Conservation (phyloP, 83 land plant species). For the Thuja plicata region DNA sequence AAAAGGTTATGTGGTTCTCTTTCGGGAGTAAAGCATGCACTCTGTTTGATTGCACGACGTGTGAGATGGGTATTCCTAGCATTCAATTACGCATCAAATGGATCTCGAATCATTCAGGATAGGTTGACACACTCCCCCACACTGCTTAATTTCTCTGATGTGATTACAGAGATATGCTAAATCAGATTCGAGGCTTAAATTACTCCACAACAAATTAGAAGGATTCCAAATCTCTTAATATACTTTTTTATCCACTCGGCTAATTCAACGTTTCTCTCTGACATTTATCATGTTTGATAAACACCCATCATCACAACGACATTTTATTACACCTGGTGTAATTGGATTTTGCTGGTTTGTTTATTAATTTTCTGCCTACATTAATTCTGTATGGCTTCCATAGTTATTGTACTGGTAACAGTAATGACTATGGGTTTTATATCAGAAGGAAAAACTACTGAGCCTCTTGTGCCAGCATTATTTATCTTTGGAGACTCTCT, state of each 20-base stretch:
- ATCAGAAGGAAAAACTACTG: neutral
- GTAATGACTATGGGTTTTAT: neutral
- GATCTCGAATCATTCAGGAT: neutral
- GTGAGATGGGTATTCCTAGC: neutral
- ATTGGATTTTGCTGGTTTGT: neutral
- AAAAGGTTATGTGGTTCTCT: no score
- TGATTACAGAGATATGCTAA: neutral
- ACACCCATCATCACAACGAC: neutral
- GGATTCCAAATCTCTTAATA: neutral
- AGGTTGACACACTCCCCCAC: neutral
- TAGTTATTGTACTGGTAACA: neutral
- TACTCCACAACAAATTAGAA: neutral
- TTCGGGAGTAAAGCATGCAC: no score
- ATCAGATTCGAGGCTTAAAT: neutral
- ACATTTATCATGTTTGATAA: neutral
- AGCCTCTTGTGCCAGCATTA: slow-evolving; percentile 14
- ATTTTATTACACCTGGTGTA: neutral
- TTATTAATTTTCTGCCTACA: neutral
- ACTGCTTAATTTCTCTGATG: neutral
- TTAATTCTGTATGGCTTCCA: neutral
- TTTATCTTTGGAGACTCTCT: slow-evolving; percentile 21
- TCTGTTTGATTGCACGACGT: neutral
- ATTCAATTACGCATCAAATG: neutral
- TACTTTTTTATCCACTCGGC: neutral
- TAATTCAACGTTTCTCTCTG: neutral